These are phyloP conservation scores for Inonotus hispidus DNA, from an alignment of 1,284 basidiomycete genomes.

Conservation along the genomic window DNA sequence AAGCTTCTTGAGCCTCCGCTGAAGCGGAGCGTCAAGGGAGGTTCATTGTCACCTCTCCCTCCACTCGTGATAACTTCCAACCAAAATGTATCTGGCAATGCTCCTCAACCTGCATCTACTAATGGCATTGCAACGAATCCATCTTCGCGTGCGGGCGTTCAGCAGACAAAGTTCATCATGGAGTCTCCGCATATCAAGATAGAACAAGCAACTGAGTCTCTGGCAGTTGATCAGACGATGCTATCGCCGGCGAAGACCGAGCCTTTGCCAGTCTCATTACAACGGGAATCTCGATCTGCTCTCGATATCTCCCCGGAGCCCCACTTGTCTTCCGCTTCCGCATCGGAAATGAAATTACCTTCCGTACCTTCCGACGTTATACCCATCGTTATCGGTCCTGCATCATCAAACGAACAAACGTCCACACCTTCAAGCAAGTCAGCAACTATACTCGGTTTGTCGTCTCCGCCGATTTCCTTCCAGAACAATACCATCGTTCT, in stretches of 20 bases:
- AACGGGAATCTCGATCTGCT: not conserved
- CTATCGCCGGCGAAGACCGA: not conserved
- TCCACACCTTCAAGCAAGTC: slow-evolving; percentile 26
- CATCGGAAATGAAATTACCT: not conserved
- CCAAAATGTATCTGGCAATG: slow-evolving; percentile 29
- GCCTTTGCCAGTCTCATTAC: not conserved
- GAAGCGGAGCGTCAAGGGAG: slow-evolving; percentile 60
- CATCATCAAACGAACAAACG: slow-evolving; percentile 34
- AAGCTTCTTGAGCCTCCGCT: slow-evolving; percentile 58
- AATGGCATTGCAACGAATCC: slow-evolving; percentile 1
- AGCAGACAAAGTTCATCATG: slow-evolving; percentile 10
- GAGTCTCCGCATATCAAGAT: slow-evolving; percentile 2
- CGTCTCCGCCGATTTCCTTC: slow-evolving; percentile 70
- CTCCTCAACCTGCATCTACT: slow-evolving; percentile 35
- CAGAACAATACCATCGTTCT: slow-evolving; percentile 83
- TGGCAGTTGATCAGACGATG: not conserved
- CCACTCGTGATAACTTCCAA: slow-evolving; percentile 52
- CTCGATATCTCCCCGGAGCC: not conserved
- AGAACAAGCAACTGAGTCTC: not conserved
- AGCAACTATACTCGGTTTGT: slow-evolving; percentile 27
- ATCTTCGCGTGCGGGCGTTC: slow-evolving; percentile 17
- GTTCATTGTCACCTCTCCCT: slow-evolving; percentile 50
- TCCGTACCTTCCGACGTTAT: slow-evolving; percentile 17
- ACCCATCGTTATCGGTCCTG: slow-evolving; percentile 57
- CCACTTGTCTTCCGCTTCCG: not conserved